phyloP scores from a whole-genome alignment of 306 rosid genomes.

The Quercus alba region DNA sequence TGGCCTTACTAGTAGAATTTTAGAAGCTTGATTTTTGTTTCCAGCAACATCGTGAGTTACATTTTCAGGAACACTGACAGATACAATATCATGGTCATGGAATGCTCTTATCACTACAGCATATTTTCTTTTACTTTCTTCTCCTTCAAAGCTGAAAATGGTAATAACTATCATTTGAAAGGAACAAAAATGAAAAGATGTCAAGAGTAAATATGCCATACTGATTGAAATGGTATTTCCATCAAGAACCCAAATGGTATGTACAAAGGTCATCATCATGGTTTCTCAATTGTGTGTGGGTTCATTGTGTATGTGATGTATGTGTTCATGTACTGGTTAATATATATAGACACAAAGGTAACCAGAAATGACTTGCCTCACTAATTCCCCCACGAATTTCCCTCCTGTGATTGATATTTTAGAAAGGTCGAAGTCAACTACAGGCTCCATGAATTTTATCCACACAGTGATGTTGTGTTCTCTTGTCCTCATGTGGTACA shows the following conservation, averaged over 20 bases:
- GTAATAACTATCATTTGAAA: constrained; percentile 18
- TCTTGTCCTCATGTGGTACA: constrained; percentile 49
- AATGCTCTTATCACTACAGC: no score
- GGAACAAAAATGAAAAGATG: neutral
- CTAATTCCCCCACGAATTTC: constrained; percentile 58
- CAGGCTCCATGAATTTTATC: constrained; percentile 63
- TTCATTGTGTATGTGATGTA: constrained; percentile 2
- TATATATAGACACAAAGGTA: neutral
- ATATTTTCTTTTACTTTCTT: no score
- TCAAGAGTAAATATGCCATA: neutral
- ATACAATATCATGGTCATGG: no score
- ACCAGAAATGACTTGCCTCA: constrained; percentile 47
- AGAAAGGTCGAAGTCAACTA: constrained; percentile 70
- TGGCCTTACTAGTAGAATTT: no score
- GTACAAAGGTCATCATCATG: neutral
- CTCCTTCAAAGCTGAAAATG: constrained; percentile 56
- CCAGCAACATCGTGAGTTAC: no score
- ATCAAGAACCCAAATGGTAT: neutral
- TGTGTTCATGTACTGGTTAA: neutral
- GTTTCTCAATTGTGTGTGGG: neutral
- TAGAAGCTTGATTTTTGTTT: no score
- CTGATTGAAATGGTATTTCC: neutral
- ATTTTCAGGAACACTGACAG: no score
- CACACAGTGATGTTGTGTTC: constrained; percentile 49
- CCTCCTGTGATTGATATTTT: constrained; percentile 59